phyloP scores from a whole-genome alignment of 2,329 filamentous ascomycete species.

The Neopestalotiopsis clavispora region DNA sequence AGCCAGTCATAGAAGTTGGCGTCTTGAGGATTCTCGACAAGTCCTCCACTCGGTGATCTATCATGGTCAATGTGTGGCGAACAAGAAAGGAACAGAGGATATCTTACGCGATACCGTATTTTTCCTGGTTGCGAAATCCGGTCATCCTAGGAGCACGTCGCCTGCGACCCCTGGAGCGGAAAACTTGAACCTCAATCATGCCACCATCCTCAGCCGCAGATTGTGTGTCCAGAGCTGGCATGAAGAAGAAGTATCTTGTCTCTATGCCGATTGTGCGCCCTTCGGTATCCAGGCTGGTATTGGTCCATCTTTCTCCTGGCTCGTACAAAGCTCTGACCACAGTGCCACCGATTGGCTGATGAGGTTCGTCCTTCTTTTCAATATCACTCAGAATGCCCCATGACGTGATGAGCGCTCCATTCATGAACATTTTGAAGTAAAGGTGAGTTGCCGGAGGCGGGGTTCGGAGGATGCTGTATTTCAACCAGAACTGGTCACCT shows the following conservation, averaged over 20 bases:
- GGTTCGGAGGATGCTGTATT: constrained; percentile 47
- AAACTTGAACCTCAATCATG: constrained; percentile 58
- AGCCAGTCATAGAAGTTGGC: constrained; percentile 57
- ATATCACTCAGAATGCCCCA: constrained; percentile 48
- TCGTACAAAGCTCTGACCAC: constrained; percentile 54
- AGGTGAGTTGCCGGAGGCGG: constrained; percentile 44
- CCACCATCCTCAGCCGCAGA: constrained; percentile 58
- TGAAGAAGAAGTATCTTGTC: constrained; percentile 55
- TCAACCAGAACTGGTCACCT: constrained; percentile 60
- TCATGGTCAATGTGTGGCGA: not conserved
- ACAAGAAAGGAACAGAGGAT: not conserved
- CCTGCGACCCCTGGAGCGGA: constrained; percentile 54
- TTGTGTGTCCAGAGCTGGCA: constrained; percentile 39
- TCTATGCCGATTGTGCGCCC: constrained; percentile 48
- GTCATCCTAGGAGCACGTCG: constrained; percentile 46
- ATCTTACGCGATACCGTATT: constrained; percentile 59
- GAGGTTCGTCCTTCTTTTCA: not conserved
- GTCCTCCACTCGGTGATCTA: constrained; percentile 57
- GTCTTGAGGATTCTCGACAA: constrained; percentile 56
- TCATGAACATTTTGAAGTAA: constrained; percentile 61
- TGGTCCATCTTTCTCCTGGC: constrained; percentile 48
- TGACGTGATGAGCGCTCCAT: constrained; percentile 55
- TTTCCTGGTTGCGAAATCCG: constrained; percentile 51
- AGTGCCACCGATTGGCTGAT: constrained; percentile 38
- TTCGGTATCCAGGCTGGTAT: constrained; percentile 39